Conservation (phyloP, 2,329 filamentous ascomycete genomes). For the Aureobasidium pullulans region DNA sequence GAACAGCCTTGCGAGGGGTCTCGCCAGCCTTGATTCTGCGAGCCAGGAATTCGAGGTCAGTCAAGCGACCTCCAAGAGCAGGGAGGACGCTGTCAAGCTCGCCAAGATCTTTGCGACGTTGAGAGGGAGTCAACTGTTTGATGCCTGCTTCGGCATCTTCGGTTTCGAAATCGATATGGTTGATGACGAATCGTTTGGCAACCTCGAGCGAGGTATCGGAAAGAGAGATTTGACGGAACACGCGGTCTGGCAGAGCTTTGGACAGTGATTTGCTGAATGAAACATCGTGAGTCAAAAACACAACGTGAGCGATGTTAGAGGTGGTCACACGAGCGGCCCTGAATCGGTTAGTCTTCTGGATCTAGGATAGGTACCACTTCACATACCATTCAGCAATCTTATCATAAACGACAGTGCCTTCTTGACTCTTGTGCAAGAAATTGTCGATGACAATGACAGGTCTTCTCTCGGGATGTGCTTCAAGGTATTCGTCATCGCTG, state of each 20-base stretch:
- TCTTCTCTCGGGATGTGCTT: slow-evolving; percentile 76
- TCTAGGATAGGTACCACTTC: slow-evolving; percentile 2
- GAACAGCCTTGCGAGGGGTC: slow-evolving; percentile 69
- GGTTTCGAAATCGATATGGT: slow-evolving; percentile 57
- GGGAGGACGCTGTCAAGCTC: slow-evolving; percentile 78
- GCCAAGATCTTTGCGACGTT: slow-evolving; percentile 49
- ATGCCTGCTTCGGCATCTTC: slow-evolving; percentile 31
- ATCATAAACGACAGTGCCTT: slow-evolving; percentile 42
- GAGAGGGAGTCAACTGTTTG: slow-evolving; percentile 38
- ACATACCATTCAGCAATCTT: slow-evolving; percentile 61
- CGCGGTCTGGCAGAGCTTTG: slow-evolving; percentile 80
- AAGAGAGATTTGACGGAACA: slow-evolving; percentile 78
- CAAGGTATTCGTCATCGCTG: slow-evolving; percentile 78
- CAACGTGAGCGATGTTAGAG: slow-evolving; percentile 83
- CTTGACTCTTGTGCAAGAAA: slow-evolving; percentile 67
- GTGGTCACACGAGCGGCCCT: slow-evolving; percentile 70
- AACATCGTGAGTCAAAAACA: slow-evolving; percentile 86
- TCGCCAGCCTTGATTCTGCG: slow-evolving; percentile 82
- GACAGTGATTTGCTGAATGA: slow-evolving; percentile 82
- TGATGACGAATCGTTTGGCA: slow-evolving; percentile 84
- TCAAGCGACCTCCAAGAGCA: slow-evolving; percentile 81
- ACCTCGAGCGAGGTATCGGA: slow-evolving; percentile 78
- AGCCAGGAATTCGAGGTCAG: slow-evolving; percentile 90
- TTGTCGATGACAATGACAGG: slow-evolving; percentile 87
- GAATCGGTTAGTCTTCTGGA: neutral